Conservation (phyloP, 768 basidiomycete species). For the Inosperma sp. region DNA sequence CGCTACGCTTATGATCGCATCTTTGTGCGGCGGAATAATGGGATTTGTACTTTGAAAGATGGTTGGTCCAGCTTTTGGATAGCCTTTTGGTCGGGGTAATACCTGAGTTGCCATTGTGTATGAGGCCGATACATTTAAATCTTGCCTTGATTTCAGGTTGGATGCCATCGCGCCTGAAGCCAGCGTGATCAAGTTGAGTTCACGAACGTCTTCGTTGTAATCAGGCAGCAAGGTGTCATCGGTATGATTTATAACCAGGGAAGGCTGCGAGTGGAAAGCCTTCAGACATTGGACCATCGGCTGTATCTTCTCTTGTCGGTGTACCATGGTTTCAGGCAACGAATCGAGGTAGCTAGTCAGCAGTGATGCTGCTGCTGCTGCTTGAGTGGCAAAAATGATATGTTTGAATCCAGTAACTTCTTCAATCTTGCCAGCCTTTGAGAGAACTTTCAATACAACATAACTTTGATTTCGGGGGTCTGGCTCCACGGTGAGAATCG, state of each 20-base stretch:
- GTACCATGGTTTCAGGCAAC: conserved; percentile 26
- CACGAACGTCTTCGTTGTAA: conserved; percentile 46
- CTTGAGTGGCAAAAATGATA: conserved; percentile 72
- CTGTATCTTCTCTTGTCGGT: conserved; percentile 30
- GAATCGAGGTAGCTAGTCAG: conserved; percentile 44
- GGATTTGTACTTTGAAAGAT: conserved; percentile 77
- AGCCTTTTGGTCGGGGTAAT: conserved; percentile 35
- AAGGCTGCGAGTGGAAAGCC: conserved; percentile 49
- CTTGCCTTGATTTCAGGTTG: conserved; percentile 11
- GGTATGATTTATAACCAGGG: conserved; percentile 68
- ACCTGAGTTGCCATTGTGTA: conserved; percentile 75
- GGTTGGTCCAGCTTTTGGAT: conserved; percentile 27
- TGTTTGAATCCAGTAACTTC: conserved; percentile 53
- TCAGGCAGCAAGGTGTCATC: conserved; percentile 56
- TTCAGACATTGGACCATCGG: conserved; percentile 46
- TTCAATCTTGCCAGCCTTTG: conserved; percentile 22
- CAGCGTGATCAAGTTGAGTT: conserved; percentile 52
- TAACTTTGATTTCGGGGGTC: conserved; percentile 32
- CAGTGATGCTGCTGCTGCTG: conserved; percentile 54
- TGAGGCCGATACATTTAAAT: conserved; percentile 37
- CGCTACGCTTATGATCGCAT: conserved; percentile 51
- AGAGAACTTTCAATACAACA: conserved; percentile 37
- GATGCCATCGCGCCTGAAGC: not conserved
- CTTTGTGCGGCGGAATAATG: conserved; percentile 45
- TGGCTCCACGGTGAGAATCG: conserved; percentile 43